A percentile compares a stretch with the other conserved stretches of the same genome.
phyloP scores from a whole-genome alignment of 2,329 filamentous ascomycete genomes.

The Botryotinia convoluta region DNA sequence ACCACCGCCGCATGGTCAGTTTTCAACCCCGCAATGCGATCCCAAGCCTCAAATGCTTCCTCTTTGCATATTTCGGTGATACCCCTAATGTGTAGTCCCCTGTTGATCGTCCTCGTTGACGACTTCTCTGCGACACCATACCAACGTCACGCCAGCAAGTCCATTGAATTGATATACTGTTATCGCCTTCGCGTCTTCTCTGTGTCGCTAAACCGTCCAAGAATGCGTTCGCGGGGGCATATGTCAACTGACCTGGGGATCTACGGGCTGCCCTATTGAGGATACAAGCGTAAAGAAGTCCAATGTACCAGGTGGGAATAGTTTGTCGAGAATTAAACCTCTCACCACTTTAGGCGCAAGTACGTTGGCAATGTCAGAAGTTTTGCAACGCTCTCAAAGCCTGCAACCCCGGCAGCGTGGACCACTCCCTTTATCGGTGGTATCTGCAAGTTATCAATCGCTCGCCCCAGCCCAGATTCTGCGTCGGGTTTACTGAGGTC shows the following conservation, averaged over 20 bases:
- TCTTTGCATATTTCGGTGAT: not conserved
- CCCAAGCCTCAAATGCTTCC: not conserved
- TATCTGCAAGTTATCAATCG: not conserved
- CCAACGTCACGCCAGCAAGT: not conserved
- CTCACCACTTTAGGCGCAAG: too few relatives aligned
- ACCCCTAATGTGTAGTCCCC: not conserved
- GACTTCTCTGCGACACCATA: not conserved
- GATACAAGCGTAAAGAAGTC: not conserved
- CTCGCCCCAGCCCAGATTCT: not conserved
- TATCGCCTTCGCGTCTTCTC: not conserved
- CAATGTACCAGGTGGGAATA: too few relatives aligned
- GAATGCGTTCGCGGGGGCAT: not conserved
- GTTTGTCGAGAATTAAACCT: too few relatives aligned
- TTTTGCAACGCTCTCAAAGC: too few relatives aligned
- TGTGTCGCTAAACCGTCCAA: not conserved
- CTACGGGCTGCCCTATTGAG: not conserved
- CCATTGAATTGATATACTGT: not conserved
- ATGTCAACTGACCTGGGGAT: not conserved
- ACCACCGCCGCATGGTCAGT: not conserved
- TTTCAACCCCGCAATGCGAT: not conserved
- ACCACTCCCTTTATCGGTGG: not conserved
- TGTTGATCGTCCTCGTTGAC: not conserved
- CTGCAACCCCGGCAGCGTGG: not conserved
- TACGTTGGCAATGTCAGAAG: too few relatives aligned
- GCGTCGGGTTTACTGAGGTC: not conserved